A percentile compares a stretch with the other conserved stretches of the same genome.
These are phyloP conservation scores for Cercis canadensis DNA, from an alignment of 306 rosid species.

Conservation along the genomic window DNA sequence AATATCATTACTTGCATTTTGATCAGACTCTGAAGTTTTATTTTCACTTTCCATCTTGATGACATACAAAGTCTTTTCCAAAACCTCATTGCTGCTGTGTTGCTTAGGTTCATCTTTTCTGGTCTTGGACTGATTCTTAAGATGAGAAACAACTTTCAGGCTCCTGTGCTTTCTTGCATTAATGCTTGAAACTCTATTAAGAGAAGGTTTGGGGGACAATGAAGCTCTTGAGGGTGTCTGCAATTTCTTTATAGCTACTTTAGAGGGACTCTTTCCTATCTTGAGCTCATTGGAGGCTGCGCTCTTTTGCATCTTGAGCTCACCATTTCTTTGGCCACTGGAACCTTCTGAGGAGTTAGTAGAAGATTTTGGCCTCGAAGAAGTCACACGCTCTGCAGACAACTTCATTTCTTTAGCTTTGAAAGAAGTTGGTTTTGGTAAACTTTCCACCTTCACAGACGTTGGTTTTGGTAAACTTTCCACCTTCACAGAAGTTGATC, in stretches of 20 bases:
- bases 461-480: too few relatives aligned
- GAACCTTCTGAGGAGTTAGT: conserved; percentile 39
- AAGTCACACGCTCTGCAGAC: conserved; percentile 41
- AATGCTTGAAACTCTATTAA: conserved; percentile 46
- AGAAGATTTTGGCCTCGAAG: conserved; percentile 48
- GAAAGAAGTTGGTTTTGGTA: conserved; percentile 35
- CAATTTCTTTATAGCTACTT: conserved; percentile 53
- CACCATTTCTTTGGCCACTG: conserved; percentile 39
- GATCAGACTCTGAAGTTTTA: conserved; percentile 51
- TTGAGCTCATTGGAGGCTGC: conserved; percentile 6
- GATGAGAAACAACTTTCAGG: conserved; percentile 45
- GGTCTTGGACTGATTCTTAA: conserved; percentile 40
- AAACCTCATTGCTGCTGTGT: conserved; percentile 43
- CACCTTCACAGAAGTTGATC: conserved; percentile 45
- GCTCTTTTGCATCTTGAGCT: conserved; percentile 49
- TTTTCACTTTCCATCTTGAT: conserved; percentile 63
- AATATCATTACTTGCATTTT: conserved; percentile 38
- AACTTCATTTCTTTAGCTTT: conserved; percentile 43
- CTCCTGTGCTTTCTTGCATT: conserved; percentile 49
- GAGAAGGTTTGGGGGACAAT: conserved; percentile 53
- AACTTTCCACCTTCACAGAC: conserved; percentile 40
- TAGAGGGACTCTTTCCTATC: neutral
- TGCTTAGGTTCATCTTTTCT: conserved; percentile 45
- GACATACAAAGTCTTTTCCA: conserved; percentile 80
- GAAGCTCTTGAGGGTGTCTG: conserved; percentile 38